Conservation (phyloP, 2,329 filamentous ascomycete genomes). For the Fusarium dimerum region DNA sequence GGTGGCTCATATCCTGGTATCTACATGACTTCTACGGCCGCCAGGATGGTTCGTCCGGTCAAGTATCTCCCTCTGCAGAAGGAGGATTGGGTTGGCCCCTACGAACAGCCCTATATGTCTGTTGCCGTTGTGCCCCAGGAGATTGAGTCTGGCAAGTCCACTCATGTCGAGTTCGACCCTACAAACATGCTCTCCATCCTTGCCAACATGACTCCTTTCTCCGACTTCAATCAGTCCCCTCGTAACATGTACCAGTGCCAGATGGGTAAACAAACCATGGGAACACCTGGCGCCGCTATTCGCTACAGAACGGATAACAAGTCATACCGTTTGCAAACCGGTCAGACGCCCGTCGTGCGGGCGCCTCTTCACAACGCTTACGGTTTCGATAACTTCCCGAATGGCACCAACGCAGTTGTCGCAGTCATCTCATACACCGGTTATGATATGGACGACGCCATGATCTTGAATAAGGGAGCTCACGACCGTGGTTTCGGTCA, state of each 20-base stretch:
- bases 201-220: conserved; percentile 98
- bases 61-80: conserved; percentile 88
- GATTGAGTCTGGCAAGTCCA: conserved; percentile 83
- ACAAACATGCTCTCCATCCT: conserved; percentile 98
- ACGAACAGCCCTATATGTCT: conserved; percentile 98
- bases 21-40: conserved; percentile 85
- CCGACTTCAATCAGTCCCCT: conserved; percentile 97
- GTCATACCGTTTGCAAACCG: conserved; percentile 89
- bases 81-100: conserved; percentile 85
- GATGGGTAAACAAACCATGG: conserved; percentile 99
- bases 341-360: conserved; percentile 91
- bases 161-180: conserved; percentile 90
- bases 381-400: conserved; percentile 96
- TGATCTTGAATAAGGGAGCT: conserved; percentile 98
- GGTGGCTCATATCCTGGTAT: conserved; percentile 96
- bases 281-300: conserved; percentile 84
- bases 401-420: conserved; percentile 92
- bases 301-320: conserved; percentile 96
- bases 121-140: conserved; percentile 91
- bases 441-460: conserved; percentile 99
- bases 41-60: conserved; percentile 87
- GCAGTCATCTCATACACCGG: conserved; percentile 98
- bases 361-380: conserved; percentile 94
- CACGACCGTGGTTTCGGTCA: conserved; percentile 95
- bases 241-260: conserved; percentile 99